Conservation (phyloP, 306 rosid species). For the Hippophae tibetana region DNA sequence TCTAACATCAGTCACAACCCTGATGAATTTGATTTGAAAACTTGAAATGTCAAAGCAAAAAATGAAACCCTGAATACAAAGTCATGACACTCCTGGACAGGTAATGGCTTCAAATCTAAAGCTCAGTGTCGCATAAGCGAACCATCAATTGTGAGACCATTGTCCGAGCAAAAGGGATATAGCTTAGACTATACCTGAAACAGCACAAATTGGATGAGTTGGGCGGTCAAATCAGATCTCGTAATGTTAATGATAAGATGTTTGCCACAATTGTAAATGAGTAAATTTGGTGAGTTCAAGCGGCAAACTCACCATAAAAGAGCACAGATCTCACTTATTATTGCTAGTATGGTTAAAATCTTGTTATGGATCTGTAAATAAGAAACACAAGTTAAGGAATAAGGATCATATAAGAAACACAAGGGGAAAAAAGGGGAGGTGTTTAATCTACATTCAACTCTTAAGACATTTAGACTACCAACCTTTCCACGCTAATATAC, state of each 20-base stretch:
- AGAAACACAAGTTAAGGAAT: background rate
- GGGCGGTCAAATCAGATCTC: background rate
- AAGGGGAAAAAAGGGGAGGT: background rate
- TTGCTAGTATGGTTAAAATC: slow-evolving; percentile 66
- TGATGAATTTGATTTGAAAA: background rate
- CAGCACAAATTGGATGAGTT: slow-evolving; percentile 9
- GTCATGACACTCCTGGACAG: slow-evolving; percentile 6
- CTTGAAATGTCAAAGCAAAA: slow-evolving; percentile 7
- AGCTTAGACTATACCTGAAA: slow-evolving; percentile 91
- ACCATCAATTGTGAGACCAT: slow-evolving; percentile 83
- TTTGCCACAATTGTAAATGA: slow-evolving; percentile 8
- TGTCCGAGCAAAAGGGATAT: slow-evolving; percentile 95
- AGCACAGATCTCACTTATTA: slow-evolving; percentile 71
- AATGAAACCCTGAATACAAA: slow-evolving; percentile 3
- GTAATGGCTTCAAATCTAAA: slow-evolving; percentile 25
- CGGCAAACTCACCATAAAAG: slow-evolving; percentile 61
- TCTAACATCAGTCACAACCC: slow-evolving; percentile 3
- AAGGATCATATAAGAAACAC: background rate
- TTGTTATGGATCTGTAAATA: slow-evolving; percentile 68
- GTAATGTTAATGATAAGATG: slow-evolving; percentile 2
- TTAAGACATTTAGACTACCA: no score
- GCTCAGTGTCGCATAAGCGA: slow-evolving; percentile 75
- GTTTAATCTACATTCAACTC: background rate
- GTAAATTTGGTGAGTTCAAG: slow-evolving; percentile 11
- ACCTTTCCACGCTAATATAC: no score